phyloP scores from a whole-genome alignment of 176 grass and related monocot species.

The Typha latifolia region DNA sequence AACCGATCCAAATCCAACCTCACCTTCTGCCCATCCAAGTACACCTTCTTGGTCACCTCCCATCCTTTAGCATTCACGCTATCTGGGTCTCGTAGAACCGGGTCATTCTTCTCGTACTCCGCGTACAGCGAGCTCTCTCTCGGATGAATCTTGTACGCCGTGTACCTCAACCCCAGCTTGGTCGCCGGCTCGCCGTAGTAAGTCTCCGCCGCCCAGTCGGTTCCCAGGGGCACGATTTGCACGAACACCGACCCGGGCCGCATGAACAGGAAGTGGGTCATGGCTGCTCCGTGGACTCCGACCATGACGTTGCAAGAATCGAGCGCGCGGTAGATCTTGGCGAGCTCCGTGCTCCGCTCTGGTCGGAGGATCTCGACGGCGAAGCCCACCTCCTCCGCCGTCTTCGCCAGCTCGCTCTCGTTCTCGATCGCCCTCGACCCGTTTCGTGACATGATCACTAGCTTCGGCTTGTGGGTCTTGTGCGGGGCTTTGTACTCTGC shows the following conservation, averaged over 20 bases:
- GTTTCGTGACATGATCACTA: slow-evolving; percentile 56
- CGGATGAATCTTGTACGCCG: slow-evolving; percentile 46
- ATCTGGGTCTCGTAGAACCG: slow-evolving; percentile 43
- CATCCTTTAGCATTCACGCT: slow-evolving; percentile 50
- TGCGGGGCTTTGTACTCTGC: neutral
- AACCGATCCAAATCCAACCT: slow-evolving; percentile 49
- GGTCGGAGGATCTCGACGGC: slow-evolving; percentile 32
- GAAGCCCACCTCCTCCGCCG: slow-evolving; percentile 33
- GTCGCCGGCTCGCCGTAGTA: slow-evolving; percentile 58
- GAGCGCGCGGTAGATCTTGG: slow-evolving; percentile 42
- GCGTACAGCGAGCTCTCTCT: slow-evolving; percentile 46
- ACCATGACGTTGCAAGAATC: slow-evolving; percentile 61
- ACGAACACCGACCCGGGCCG: slow-evolving; percentile 49
- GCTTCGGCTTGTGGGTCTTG: slow-evolving; percentile 23
- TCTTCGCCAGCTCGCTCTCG: slow-evolving; percentile 26
- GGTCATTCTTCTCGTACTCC: slow-evolving; percentile 34
- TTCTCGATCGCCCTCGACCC: slow-evolving; percentile 63
- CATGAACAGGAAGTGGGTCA: slow-evolving; percentile 91
- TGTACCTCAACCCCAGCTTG: slow-evolving; percentile 49
- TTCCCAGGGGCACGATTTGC: slow-evolving; percentile 65
- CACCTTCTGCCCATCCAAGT: slow-evolving; percentile 67
- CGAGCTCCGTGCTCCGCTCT: slow-evolving; percentile 52
- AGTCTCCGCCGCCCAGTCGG: slow-evolving; percentile 66
- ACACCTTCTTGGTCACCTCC: slow-evolving; percentile 69
- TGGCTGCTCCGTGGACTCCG: slow-evolving; percentile 65